Conservation (phyloP, 2,329 filamentous ascomycete species). For the Cadophora sp. region DNA sequence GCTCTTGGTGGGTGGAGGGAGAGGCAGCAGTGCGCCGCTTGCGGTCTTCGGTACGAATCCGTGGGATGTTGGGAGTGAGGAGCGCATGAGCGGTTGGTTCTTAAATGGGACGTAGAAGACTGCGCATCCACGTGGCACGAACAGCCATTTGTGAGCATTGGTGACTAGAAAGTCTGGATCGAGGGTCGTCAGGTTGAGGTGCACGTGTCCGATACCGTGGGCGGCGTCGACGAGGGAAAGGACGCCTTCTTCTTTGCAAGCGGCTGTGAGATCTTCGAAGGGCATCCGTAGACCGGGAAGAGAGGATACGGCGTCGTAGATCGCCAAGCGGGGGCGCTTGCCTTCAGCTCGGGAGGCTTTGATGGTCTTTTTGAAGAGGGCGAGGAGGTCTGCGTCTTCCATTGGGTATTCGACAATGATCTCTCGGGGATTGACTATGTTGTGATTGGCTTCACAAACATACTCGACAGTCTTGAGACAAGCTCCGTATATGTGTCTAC, state of each 20-base stretch:
- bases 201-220: slow-evolving; percentile 82
- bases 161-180: slow-evolving; percentile 86
- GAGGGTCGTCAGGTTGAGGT: slow-evolving; percentile 68
- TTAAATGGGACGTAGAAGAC: slow-evolving; percentile 78
- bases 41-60: slow-evolving; percentile 65
- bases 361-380: slow-evolving; percentile 66
- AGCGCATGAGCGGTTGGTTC: slow-evolving; percentile 78
- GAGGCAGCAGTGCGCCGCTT: slow-evolving; percentile 42
- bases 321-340: slow-evolving; percentile 67
- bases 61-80: slow-evolving; percentile 80
- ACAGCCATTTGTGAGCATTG: slow-evolving; percentile 91
- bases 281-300: slow-evolving; percentile 82
- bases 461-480: slow-evolving; percentile 78
- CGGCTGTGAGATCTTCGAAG: slow-evolving; percentile 69
- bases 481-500: slow-evolving; percentile 47
- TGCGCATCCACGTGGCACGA: slow-evolving; percentile 79
- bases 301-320: slow-evolving; percentile 84
- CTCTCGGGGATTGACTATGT: slow-evolving; percentile 52
- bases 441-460: slow-evolving; percentile 68
- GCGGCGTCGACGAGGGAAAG: slow-evolving; percentile 79
- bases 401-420: slow-evolving; percentile 73
- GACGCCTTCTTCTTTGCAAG: slow-evolving; percentile 71
- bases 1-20: slow-evolving; percentile 51
- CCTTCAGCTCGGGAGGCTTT: slow-evolving; percentile 58
- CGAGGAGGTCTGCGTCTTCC: slow-evolving; percentile 70